A percentile compares a stretch with the other conserved stretches of the same genome.
phyloP scores from a whole-genome alignment of 1,284 basidiomycete species.

The Papiliotrema nemorosa region DNA sequence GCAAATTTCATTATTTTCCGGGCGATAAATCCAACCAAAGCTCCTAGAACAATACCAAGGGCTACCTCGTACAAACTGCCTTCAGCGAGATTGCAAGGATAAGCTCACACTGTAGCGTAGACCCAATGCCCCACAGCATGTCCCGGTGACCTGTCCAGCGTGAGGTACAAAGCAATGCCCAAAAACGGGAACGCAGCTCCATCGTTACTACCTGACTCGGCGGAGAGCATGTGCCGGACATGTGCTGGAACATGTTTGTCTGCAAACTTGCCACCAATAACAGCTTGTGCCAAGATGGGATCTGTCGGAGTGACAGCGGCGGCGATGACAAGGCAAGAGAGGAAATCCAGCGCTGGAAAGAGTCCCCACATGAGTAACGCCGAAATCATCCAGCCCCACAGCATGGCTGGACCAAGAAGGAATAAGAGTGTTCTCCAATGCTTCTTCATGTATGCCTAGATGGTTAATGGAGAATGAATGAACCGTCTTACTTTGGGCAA shows the following conservation, averaged over 20 bases:
- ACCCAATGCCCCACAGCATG: conserved; percentile 65
- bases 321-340: conserved; percentile 81
- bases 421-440: conserved; percentile 89
- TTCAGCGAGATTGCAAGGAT: conserved; percentile 16
- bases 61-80: conserved; percentile 66
- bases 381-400: conserved; percentile 81
- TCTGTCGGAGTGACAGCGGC: conserved; percentile 96
- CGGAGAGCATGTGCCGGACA: conserved; percentile 84
- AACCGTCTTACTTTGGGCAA: conserved; percentile 64
- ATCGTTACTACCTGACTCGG: conserved; percentile 90
- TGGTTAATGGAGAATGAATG: background rate
- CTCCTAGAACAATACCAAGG: conserved; percentile 75
- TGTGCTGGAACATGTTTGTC: conserved; percentile 98
- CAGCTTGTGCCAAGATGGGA: conserved; percentile 59
- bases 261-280: conserved; percentile 96
- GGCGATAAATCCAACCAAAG: conserved; percentile 73
- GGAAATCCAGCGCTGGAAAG: conserved; percentile 79
- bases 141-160: conserved; percentile 64
- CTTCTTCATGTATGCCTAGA: conserved; percentile 73
- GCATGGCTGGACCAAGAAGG: conserved; percentile 83
- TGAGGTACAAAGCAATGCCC: conserved; percentile 82
- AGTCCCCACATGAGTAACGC: conserved; percentile 81
- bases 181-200: conserved; percentile 96
- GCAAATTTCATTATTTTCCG: conserved; percentile 95
- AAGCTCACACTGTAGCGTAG: conserved; percentile 67